Base-by-base conservation (phyloP, 2,329 filamentous ascomycete genomes). In the Pseudopithomyces chartarum region DNA sequence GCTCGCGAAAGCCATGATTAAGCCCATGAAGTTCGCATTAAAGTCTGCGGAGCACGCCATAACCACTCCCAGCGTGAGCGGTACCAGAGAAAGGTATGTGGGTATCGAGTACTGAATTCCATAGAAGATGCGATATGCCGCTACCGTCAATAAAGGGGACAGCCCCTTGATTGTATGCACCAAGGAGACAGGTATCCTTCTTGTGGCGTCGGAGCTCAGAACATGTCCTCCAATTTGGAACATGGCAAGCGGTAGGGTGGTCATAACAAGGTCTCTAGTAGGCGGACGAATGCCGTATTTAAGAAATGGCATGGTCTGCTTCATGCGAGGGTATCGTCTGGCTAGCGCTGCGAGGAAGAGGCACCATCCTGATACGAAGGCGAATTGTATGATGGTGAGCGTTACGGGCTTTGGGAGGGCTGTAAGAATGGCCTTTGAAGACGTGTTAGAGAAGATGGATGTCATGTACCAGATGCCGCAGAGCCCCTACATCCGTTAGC, bases 161-260 rank as follows among this genome's bases (percentile, higher is more conserved):
- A 99, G 86, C 7, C 95, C 95, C 79, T 99, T 99, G 79, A 99
- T 98, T 1, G 95, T 99, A 77, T 99, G 95, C 3, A 99, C 95
- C 34, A 99, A 84, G 6, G 95, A 98, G 1, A 99, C 95, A 0
- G 95, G 94, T 53, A 99, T 98, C 73, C 92, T 91, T 49, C 92
- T 90, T 32, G 94, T 99, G 26, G 95, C 94, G 62, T 92, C 95
- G 6, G 94, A 96, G 75, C 91, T 97, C 43, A 98, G 82, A 39
- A 99, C 90, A 76, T 99, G 95, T 5, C 95, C 95, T 34, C 89
- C 90, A 50, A 99, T 91, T 76, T 97, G 93, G 76, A 99, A 99
- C 26, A 90, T 84, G 1, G 95, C 94, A 33, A 99, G 82, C 17
- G 95, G 95, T n/a, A 98, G 81, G 0, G 94, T 97, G 1, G 91